These are phyloP conservation scores for Penicillium hordei DNA, from an alignment of 2,329 filamentous ascomycete species.

Conservation along the genomic window DNA sequence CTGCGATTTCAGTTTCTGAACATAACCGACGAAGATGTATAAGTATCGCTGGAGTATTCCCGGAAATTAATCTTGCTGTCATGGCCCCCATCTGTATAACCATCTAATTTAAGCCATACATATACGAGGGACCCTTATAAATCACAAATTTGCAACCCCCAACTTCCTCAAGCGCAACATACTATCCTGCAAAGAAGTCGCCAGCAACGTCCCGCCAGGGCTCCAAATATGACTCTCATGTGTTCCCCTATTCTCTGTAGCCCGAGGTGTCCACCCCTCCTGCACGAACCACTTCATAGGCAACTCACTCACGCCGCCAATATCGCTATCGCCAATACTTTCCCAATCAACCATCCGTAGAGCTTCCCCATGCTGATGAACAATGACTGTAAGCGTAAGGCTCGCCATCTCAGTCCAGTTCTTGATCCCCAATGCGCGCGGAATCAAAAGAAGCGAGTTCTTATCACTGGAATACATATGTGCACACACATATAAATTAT, in stretches of 20 bases:
- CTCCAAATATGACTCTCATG: slow-evolving; percentile 51
- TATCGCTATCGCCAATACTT: background rate
- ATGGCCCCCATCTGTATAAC: background rate
- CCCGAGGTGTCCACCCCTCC: slow-evolving; percentile 49
- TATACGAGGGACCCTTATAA: background rate
- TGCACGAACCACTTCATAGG: slow-evolving; percentile 50
- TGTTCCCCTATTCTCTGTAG: slow-evolving; percentile 46
- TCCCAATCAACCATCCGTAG: slow-evolving; percentile 46
- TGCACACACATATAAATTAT: slow-evolving; percentile 58
- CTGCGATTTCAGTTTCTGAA: background rate
- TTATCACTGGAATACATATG: slow-evolving; percentile 59
- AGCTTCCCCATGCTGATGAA: slow-evolving; percentile 45
- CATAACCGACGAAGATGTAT: background rate
- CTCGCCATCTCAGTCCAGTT: slow-evolving; percentile 47
- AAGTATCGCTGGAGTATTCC: background rate
- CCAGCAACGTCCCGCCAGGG: slow-evolving; percentile 46
- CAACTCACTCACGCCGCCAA: slow-evolving; percentile 17
- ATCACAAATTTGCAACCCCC: slow-evolving; percentile 25
- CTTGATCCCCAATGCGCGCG: slow-evolving; percentile 49
- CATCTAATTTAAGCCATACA: background rate
- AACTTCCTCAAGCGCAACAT: slow-evolving; percentile 39
- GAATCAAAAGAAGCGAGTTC: slow-evolving; percentile 55
- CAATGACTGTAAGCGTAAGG: slow-evolving; percentile 50
- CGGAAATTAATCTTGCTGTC: background rate
- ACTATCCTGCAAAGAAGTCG: slow-evolving; percentile 53